phyloP scores from a whole-genome alignment of 179 eudicot species.

The Nepenthes alata region DNA sequence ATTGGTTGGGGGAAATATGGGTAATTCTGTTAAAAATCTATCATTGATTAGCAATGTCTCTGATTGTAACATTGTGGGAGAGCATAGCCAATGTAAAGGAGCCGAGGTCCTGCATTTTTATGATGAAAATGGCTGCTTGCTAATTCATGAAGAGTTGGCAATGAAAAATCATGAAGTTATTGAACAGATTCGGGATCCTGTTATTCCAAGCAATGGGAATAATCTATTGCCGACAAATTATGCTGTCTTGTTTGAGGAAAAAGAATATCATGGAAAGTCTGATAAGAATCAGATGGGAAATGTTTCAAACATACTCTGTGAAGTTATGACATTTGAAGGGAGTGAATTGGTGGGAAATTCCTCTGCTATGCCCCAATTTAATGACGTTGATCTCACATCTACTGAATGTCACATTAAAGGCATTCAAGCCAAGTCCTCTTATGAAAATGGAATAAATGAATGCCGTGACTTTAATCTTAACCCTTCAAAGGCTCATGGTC shows the following conservation, averaged over 20 bases:
- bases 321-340: conserved; percentile 2
- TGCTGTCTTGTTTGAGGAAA: conserved; percentile 1
- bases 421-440: conserved; percentile 3
- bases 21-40: conserved; percentile 1
- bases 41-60: neutral
- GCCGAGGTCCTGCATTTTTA: neutral
- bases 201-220: neutral
- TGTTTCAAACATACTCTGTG: conserved; percentile 4
- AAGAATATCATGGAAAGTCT: conserved; percentile 2
- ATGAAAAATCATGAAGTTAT: neutral
- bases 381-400: conserved; percentile 4
- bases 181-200: conserved; percentile 5
- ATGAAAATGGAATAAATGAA: conserved; percentile 7
- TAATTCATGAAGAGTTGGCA: conserved; percentile 4
- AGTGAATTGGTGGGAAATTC: conserved; percentile 8
- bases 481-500: conserved; percentile 4
- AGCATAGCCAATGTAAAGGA: neutral
- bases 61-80: neutral
- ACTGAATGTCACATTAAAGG: conserved; percentile 8
- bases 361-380: neutral
- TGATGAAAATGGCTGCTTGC: conserved; percentile 2
- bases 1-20: conserved; percentile 1
- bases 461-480: conserved; percentile 2
- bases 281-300: neutral
- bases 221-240: neutral